Conservation (phyloP, 208 protist genomes). For the Trichomonas vaginalis region DNA sequence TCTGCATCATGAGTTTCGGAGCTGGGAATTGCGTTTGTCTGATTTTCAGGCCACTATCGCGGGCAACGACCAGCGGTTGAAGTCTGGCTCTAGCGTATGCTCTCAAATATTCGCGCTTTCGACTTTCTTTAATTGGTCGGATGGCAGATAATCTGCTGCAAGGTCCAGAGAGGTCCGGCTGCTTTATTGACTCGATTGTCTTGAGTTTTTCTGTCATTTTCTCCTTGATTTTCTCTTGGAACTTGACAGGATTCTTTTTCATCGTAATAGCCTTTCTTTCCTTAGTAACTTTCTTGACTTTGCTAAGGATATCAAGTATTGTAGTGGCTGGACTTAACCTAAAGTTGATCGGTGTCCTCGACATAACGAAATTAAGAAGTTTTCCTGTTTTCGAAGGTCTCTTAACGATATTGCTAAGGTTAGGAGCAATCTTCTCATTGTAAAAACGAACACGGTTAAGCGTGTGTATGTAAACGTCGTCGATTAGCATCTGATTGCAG, state of each 20-base stretch:
- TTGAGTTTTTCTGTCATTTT: background rate
- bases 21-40: background rate
- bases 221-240: background rate
- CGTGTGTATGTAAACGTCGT: background rate
- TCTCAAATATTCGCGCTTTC: background rate
- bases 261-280: background rate
- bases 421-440: background rate
- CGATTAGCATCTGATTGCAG: background rate
- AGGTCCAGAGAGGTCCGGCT: background rate
- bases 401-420: background rate
- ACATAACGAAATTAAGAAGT: background rate
- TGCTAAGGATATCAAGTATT: background rate
- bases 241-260: background rate
- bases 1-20: background rate
- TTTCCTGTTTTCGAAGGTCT: background rate
- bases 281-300: constrained; percentile 3
- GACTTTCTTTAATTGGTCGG: background rate
- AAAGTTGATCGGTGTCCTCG: background rate
- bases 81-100: background rate
- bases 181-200: background rate
- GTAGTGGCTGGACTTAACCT: background rate
- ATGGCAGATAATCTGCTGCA: background rate
- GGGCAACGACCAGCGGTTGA: background rate
- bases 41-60: background rate
- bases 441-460: background rate